Evolutionary conservation across 306 rosid genomes (phyloP).

Genomic region (Vicia faba): DNA sequence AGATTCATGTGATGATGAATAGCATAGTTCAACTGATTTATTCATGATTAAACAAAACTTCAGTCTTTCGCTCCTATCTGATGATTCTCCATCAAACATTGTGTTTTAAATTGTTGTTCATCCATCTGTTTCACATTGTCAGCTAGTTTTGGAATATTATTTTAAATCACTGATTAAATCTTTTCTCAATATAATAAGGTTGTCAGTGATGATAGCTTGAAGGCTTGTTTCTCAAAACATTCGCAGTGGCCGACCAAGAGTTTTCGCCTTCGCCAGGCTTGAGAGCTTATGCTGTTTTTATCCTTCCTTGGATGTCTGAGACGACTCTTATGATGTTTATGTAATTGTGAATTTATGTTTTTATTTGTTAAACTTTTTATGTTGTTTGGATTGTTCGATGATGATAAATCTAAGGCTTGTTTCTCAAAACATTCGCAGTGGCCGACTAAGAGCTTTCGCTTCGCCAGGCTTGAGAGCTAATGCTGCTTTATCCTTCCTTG

Average conservation of each 20-base stretch:
- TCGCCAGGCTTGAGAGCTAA: conserved; percentile 49
- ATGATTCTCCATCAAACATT: conserved; percentile 48
- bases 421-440: conserved; percentile 57
- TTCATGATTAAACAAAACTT: conserved; percentile 53
- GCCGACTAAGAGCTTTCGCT: conserved; percentile 50
- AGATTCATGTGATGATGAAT: conserved; percentile 66
- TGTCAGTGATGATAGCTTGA: conserved; percentile 55
- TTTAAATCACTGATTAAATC: too few relatives aligned
- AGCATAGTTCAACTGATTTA: conserved; percentile 90
- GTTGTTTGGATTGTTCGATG: too few relatives aligned
- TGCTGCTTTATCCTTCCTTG: conserved; percentile 50
- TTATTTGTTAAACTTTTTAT: too few relatives aligned
- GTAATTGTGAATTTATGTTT: too few relatives aligned
- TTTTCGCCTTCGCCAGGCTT: too few relatives aligned
- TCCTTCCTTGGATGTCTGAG: conserved; percentile 59
- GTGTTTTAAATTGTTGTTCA: conserved; percentile 11
- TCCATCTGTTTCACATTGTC: conserved; percentile 53
- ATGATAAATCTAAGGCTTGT: too few relatives aligned
- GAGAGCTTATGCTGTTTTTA: conserved; percentile 43
- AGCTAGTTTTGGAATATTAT: too few relatives aligned
- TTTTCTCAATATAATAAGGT: too few relatives aligned
- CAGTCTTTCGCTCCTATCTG: conserved; percentile 99
- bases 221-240: conserved; percentile 56
- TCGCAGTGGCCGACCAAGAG: conserved; percentile 54
- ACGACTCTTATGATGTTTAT: background rate